Conservation (phyloP, 108 stramenopile genomes). For the Aurantiochytrium sp. region DNA sequence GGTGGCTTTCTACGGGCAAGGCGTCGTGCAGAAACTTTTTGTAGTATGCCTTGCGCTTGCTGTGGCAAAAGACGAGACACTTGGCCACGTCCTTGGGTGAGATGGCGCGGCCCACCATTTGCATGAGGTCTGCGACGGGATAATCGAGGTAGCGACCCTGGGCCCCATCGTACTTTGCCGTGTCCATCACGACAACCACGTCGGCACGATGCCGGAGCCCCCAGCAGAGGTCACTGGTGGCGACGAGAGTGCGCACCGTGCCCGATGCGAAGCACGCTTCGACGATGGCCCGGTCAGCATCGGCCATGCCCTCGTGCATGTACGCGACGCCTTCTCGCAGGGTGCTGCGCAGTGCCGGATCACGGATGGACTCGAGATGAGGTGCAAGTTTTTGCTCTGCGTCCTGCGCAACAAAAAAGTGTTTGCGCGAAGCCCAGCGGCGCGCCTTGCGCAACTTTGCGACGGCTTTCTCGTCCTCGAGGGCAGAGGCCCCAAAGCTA, state of each 20-base stretch:
- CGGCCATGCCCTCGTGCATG: conserved; percentile 75
- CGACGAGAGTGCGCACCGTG: conserved; percentile 67
- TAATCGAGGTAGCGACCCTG: conserved; percentile 85
- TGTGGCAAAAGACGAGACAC: conserved; percentile 81
- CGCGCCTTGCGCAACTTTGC: not conserved
- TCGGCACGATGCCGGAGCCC: conserved; percentile 60
- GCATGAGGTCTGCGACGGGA: conserved; percentile 76
- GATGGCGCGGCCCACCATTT: conserved; percentile 83
- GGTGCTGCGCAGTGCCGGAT: conserved; percentile 76
- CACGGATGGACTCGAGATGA: conserved; percentile 46
- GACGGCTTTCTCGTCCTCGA: conserved; percentile 24
- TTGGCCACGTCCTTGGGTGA: conserved; percentile 66
- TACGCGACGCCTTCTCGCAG: conserved; percentile 78
- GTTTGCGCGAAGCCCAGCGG: not conserved
- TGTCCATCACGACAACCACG: conserved; percentile 87
- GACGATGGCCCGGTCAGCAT: conserved; percentile 66
- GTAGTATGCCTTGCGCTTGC: conserved; percentile 83
- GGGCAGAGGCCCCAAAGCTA: conserved; percentile 60
- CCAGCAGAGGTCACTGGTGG: conserved; percentile 78
- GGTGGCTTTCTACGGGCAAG: conserved; percentile 90
- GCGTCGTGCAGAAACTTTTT: conserved; percentile 89
- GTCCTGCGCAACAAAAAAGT: conserved; percentile 25
- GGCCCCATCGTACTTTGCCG: conserved; percentile 84
- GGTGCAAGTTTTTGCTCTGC: conserved; percentile 18
- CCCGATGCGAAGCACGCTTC: conserved; percentile 60